phyloP scores from a whole-genome alignment of 2,329 filamentous ascomycete genomes.

The Claviceps africana region DNA sequence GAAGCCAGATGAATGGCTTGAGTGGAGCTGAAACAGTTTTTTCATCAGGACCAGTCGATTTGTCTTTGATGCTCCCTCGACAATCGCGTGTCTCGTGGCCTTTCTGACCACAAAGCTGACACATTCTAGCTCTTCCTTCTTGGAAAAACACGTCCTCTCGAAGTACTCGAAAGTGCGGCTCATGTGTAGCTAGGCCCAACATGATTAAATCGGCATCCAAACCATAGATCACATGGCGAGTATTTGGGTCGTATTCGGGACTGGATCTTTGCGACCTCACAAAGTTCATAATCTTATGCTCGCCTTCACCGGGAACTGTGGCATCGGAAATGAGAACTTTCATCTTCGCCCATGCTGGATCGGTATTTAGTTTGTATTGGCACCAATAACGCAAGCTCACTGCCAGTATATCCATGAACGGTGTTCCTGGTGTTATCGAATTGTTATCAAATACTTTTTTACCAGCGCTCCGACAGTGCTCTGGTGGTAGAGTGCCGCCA shows the following conservation, averaged over 20 bases:
- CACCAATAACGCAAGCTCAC: slow-evolving; percentile 89
- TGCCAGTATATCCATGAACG: slow-evolving; percentile 95
- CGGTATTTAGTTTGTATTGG: slow-evolving; percentile 92
- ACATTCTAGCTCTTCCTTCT: slow-evolving; percentile 67
- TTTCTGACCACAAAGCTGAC: slow-evolving; percentile 80
- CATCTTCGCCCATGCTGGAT: slow-evolving; percentile 86
- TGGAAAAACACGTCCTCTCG: slow-evolving; percentile 95
- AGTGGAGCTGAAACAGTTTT: slow-evolving; percentile 56
- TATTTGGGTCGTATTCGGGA: slow-evolving; percentile 88
- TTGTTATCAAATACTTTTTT: slow-evolving; percentile 89
- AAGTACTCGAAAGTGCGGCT: slow-evolving; percentile 89
- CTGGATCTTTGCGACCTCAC: slow-evolving; percentile 84
- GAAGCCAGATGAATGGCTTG: slow-evolving; percentile 97
- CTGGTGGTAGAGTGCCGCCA: slow-evolving; percentile 46
- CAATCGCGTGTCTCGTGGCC: slow-evolving; percentile 85
- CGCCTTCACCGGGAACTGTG: slow-evolving; percentile 91
- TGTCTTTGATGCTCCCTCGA: slow-evolving; percentile 62
- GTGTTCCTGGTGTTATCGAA: slow-evolving; percentile 86
- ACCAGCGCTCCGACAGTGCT: slow-evolving; percentile 45
- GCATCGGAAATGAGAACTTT: slow-evolving; percentile 99
- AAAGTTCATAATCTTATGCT: slow-evolving; percentile 99
- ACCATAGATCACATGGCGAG: slow-evolving; percentile 93
- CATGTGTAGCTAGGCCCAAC: slow-evolving; percentile 91
- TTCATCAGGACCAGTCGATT: slow-evolving; percentile 66
- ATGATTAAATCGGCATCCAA: slow-evolving; percentile 97